A percentile compares a stretch with the other conserved stretches of the same genome.
These are phyloP conservation scores for Flaveria sonorensis DNA, from an alignment of 129 eudicot genomes.

Conservation along the genomic window DNA sequence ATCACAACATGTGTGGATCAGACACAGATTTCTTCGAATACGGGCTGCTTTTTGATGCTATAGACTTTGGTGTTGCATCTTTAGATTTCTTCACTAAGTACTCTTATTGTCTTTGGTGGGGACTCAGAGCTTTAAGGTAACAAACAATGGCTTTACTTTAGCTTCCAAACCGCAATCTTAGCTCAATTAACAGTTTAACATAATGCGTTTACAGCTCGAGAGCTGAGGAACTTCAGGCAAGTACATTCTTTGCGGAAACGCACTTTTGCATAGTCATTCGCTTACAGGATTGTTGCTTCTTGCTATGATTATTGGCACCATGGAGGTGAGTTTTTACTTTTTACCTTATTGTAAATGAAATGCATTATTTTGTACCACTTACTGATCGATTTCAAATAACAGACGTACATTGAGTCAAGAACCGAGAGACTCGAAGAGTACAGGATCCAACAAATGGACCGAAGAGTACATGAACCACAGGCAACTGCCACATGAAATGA, in stretches of 20 bases:
- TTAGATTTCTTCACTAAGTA: constrained; percentile 54
- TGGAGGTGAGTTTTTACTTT: constrained; percentile 58
- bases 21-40: constrained; percentile 41
- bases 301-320: constrained; percentile 80
- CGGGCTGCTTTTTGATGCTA: constrained; percentile 58
- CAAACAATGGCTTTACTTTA: background rate
- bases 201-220: constrained; percentile 51
- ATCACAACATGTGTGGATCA: constrained; percentile 51
- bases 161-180: background rate
- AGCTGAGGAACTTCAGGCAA: constrained; percentile 67
- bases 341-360: background rate
- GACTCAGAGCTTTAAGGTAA: constrained; percentile 68
- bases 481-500: constrained; percentile 65
- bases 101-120: constrained; percentile 82
- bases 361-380: background rate
- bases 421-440: constrained; percentile 68
- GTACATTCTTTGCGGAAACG: constrained; percentile 65
- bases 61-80: constrained; percentile 40
- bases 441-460: constrained; percentile 66
- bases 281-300: constrained; percentile 70
- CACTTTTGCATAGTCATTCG: constrained; percentile 63
- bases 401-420: constrained; percentile 77
- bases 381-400: background rate
- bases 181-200: background rate
- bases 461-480: constrained; percentile 85